Conservation (phyloP, 495 filamentous ascomycete genomes). For the Trichoderma reesei region DNA sequence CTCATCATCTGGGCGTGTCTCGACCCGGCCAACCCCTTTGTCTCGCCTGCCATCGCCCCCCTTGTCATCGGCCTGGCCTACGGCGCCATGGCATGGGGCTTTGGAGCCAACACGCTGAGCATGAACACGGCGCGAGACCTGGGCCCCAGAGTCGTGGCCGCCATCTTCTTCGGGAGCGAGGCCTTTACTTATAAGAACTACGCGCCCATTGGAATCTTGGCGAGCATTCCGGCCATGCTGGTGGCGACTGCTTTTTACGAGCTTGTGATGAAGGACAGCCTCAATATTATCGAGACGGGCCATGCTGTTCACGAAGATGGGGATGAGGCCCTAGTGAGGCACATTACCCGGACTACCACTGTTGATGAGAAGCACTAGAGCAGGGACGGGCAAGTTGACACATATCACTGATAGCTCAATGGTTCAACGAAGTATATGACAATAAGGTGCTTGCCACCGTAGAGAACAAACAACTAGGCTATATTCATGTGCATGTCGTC, state of each 20-base stretch:
- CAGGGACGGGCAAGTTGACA: neutral
- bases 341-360: constrained; percentile 29
- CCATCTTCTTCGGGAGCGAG: constrained; percentile 44
- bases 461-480: neutral
- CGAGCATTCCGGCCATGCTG: constrained; percentile 44
- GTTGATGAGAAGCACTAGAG: neutral
- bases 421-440: too few relatives aligned
- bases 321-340: constrained; percentile 38
- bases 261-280: constrained; percentile 39
- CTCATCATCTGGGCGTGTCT: constrained; percentile 45
- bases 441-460: neutral
- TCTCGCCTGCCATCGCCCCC: constrained; percentile 33
- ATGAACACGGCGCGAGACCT: constrained; percentile 45
- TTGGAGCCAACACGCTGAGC: constrained; percentile 37
- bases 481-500: neutral
- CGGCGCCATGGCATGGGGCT: constrained; percentile 40
- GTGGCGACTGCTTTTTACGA: constrained; percentile 44
- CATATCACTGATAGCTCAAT: too few relatives aligned
- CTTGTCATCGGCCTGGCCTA: constrained; percentile 43
- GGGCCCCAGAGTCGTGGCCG: constrained; percentile 43
- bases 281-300: constrained; percentile 37
- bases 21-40: constrained; percentile 46
- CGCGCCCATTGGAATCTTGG: constrained; percentile 38
- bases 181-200: constrained; percentile 33
- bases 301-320: constrained; percentile 39